Evolutionary conservation across 2,329 filamentous ascomycete species (phyloP).

Genomic region (Exophiala spinifera): DNA sequence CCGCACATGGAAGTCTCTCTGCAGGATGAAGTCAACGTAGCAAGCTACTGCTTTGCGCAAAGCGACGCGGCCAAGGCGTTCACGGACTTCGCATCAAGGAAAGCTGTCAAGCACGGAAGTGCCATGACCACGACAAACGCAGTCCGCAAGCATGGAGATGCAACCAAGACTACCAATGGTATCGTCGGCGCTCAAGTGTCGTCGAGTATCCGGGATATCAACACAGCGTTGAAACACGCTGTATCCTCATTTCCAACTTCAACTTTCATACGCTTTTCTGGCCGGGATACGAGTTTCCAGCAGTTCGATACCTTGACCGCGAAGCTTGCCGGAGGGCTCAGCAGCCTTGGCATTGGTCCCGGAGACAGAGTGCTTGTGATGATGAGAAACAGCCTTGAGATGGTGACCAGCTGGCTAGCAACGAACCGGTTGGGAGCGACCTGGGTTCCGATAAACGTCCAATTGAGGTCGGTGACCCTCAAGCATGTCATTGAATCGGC

Average conservation of each 20-base stretch:
- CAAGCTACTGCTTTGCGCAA: slow-evolving; percentile 19
- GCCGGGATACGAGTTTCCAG: slow-evolving; percentile 3
- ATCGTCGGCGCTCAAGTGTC: no score
- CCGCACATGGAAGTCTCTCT: slow-evolving; percentile 13
- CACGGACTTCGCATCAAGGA: slow-evolving; percentile 9
- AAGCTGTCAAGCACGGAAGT: background rate
- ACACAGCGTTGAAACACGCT: slow-evolving; percentile 6
- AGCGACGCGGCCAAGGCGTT: slow-evolving; percentile 15
- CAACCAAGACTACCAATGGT: background rate
- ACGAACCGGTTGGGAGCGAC: slow-evolving; percentile 16
- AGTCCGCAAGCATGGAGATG: background rate
- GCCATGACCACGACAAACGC: background rate
- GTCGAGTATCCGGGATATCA: slow-evolving; percentile 7
- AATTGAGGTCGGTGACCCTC: slow-evolving; percentile 15
- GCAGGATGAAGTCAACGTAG: slow-evolving; percentile 12
- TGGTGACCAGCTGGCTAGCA: slow-evolving; percentile 16
- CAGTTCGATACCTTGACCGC: background rate
- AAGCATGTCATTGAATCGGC: slow-evolving; percentile 9
- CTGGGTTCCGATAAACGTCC: slow-evolving; percentile 18
- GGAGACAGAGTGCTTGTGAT: slow-evolving; percentile 14
- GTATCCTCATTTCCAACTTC: background rate
- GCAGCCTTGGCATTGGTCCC: background rate
- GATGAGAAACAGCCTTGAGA: slow-evolving; percentile 18
- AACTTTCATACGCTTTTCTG: slow-evolving; percentile 7
- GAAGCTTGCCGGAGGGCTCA: slow-evolving; percentile 10